Percentiles rank a stretch among this genome's conserved stretches.
phyloP scores from a whole-genome alignment of 192 early-diverging fungal species.

The Linnemannia zychae region DNA sequence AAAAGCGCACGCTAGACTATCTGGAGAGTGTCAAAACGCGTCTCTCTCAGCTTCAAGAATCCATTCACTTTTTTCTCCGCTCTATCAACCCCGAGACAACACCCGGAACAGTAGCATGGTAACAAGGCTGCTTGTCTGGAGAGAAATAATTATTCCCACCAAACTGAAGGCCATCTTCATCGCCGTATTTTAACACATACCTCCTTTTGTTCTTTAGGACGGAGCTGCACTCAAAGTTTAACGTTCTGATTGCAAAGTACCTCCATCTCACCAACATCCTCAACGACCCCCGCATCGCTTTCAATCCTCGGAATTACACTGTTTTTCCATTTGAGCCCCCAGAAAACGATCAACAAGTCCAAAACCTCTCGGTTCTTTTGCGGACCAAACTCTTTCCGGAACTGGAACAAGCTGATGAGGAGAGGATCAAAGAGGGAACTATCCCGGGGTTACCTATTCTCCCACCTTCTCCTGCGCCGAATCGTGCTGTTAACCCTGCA shows the following conservation, averaged over 20 bases:
- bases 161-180: background rate
- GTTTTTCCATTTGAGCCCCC: slow-evolving; percentile 48
- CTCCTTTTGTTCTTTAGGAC: slow-evolving; percentile 23
- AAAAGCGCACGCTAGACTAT: background rate
- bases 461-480: background rate
- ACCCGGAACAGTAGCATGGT: slow-evolving; percentile 47
- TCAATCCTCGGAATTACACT: slow-evolving; percentile 33
- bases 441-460: slow-evolving; percentile 20
- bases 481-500: background rate
- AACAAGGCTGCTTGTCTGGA: background rate
- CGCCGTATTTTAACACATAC: background rate
- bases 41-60: slow-evolving; percentile 52
- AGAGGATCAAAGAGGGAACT: slow-evolving; percentile 38
- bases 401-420: slow-evolving; percentile 42
- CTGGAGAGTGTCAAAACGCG: slow-evolving; percentile 51
- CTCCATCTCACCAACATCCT: slow-evolving; percentile 50
- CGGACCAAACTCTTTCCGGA: slow-evolving; percentile 52
- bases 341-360: slow-evolving; percentile 42
- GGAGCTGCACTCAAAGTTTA: slow-evolving; percentile 54
- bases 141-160: background rate
- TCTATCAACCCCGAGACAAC: slow-evolving; percentile 48
- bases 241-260: slow-evolving; percentile 51
- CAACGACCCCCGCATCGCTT: slow-evolving; percentile 30
- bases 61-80: slow-evolving; percentile 41
- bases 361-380: slow-evolving; percentile 39